Evolutionary conservation across 441 rosid species (phyloP).

Genomic region (Francoa sonchifolia): DNA sequence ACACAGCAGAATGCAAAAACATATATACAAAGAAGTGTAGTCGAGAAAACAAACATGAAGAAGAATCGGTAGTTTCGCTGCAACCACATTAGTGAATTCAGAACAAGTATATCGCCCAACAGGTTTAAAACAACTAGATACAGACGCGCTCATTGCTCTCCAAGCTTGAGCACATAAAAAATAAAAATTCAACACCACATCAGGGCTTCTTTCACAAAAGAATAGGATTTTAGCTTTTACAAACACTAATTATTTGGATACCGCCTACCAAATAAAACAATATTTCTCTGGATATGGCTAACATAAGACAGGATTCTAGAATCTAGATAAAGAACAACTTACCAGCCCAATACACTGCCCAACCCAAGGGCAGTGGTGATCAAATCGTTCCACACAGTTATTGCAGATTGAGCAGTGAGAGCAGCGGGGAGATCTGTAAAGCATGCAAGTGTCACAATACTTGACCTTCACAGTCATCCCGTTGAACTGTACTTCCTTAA

Average conservation of each 20-base stretch:
- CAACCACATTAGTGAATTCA: slow-evolving; percentile 18
- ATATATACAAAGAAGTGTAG: slow-evolving; percentile 76
- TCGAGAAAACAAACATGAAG: slow-evolving; percentile 70
- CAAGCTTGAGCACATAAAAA: not conserved
- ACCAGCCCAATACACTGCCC: slow-evolving; percentile 98
- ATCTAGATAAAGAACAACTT: slow-evolving; percentile 14
- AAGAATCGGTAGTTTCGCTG: slow-evolving; percentile 96
- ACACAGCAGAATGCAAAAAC: slow-evolving; percentile 94
- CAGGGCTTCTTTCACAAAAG: not conserved
- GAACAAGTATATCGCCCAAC: not conserved
- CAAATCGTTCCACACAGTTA: slow-evolving; percentile 82
- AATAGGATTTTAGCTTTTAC: not conserved
- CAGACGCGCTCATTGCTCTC: not conserved
- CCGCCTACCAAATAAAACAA: not conserved
- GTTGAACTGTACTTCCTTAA: slow-evolving; percentile 63
- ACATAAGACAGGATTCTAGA: not conserved
- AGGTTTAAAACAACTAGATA: no score
- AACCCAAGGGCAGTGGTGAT: slow-evolving; percentile 99
- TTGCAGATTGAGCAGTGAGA: slow-evolving; percentile 95
- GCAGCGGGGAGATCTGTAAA: slow-evolving; percentile 85
- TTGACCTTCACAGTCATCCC: slow-evolving; percentile 71
- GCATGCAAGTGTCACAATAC: slow-evolving; percentile 92
- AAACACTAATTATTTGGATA: not conserved
- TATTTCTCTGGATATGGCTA: not conserved
- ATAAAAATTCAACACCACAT: not conserved